Evolutionary conservation across 768 basidiomycete genomes (phyloP).

Genomic region (Cantharellus cinnabarinus): DNA sequence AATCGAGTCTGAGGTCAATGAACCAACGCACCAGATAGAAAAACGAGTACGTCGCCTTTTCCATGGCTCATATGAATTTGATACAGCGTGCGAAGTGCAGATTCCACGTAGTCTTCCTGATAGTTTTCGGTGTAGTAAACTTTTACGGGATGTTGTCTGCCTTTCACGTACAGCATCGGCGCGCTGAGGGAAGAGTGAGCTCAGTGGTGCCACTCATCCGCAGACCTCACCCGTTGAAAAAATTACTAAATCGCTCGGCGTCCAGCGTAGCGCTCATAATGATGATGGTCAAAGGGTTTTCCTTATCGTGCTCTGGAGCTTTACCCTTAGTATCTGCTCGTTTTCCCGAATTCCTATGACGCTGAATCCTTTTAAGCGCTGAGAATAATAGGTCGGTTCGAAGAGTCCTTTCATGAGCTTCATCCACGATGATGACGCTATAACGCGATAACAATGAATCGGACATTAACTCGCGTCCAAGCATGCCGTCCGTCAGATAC

Average conservation of each 20-base stretch:
- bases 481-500: slow-evolving; percentile 96
- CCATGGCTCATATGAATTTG: slow-evolving; percentile 71
- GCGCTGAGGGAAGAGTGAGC: slow-evolving; percentile 29
- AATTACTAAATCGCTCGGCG: slow-evolving; percentile 80
- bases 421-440: slow-evolving; percentile 80
- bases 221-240: slow-evolving; percentile 53
- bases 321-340: not conserved
- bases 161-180: slow-evolving; percentile 76
- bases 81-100: slow-evolving; percentile 82
- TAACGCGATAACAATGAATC: slow-evolving; percentile 63
- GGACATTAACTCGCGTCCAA: slow-evolving; percentile 74
- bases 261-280: slow-evolving; percentile 98
- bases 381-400: slow-evolving; percentile 89
- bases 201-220: too few relatives aligned
- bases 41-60: slow-evolving; percentile 79
- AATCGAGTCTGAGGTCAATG: not conserved
- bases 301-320: slow-evolving; percentile 19
- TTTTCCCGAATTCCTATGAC: slow-evolving; percentile 31
- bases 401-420: slow-evolving; percentile 90
- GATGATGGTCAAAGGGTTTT: slow-evolving; percentile 68
- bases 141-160: slow-evolving; percentile 79
- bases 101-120: slow-evolving; percentile 69
- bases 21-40: slow-evolving; percentile 50
- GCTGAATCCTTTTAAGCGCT: slow-evolving; percentile 66
- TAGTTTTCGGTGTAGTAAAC: slow-evolving; percentile 58